Percentiles rank a stretch among this genome's conserved stretches.
Evolutionary conservation across 306 rosid genomes (phyloP).

Genomic region (Begonia loranthoides): DNA sequence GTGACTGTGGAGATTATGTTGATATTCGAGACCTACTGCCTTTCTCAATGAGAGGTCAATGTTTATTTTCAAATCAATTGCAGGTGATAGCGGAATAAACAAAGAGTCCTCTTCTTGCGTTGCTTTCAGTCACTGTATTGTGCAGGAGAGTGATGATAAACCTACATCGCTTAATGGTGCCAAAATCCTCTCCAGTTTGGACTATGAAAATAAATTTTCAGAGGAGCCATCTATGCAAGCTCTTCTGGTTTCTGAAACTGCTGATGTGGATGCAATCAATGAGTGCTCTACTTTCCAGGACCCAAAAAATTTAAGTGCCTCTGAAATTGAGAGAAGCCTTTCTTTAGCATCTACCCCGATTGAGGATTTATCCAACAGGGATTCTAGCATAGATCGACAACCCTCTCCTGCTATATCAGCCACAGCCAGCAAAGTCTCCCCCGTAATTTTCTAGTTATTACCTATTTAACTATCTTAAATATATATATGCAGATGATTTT

Average conservation of each 20-base stretch:
- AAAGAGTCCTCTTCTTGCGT: conserved; percentile 26
- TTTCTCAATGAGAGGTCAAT: too few relatives aligned
- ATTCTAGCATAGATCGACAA: conserved; percentile 20
- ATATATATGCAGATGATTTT: too few relatives aligned
- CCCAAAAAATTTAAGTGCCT: conserved; percentile 23
- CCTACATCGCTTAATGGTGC: conserved; percentile 14
- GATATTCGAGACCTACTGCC: too few relatives aligned
- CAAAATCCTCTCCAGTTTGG: conserved; percentile 24
- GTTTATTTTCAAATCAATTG: conserved; percentile 6
- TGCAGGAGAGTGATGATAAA: conserved; percentile 11
- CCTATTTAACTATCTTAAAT: background rate
- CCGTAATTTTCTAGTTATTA: conserved; percentile 21
- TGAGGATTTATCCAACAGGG: conserved; percentile 23
- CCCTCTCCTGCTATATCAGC: conserved; percentile 23
- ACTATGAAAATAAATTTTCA: conserved; percentile 14
- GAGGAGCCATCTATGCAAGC: conserved; percentile 9
- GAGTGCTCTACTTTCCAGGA: conserved; percentile 21
- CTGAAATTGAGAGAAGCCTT: conserved; percentile 23
- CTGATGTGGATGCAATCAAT: too few relatives aligned
- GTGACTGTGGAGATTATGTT: background rate
- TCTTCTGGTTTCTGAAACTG: too few relatives aligned
- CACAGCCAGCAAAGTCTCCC: conserved; percentile 29
- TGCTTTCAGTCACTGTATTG: conserved; percentile 1
- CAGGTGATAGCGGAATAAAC: conserved; percentile 19
- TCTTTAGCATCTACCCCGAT: conserved; percentile 24